Evolutionary conservation across 257 asterid genomes (phyloP), one percentile per base, ranked within the genome.

Genomic region (Striga asiatica): DNA sequence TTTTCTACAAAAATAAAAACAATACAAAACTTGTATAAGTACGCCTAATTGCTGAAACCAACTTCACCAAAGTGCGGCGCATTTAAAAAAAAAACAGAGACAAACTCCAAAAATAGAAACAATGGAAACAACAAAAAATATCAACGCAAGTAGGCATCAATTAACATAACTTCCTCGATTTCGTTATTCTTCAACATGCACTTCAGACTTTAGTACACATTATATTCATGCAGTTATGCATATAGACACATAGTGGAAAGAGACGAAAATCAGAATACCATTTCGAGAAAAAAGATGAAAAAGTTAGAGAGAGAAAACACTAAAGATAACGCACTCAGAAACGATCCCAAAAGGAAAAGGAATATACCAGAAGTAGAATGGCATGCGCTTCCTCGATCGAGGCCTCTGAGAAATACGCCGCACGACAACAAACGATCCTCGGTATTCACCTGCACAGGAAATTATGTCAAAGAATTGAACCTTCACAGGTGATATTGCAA

Each of bases 391-490:
- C 86, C 93, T 46, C 91, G 83, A 65, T 89, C 92, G 56, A 89
- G 84, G n/a, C 19, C 97, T 88, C 51, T 79, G 98, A 21, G 98
- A 86, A 62, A 91, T 91, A 58, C 96, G 89, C 75, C 95, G 68
- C 49, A 87, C 95, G 6, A 95, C 98, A 38, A 91, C 96, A 35
- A 91, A 91, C 41, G 98, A 83, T 66, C 95, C 95, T 64, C 80
- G 82, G 35, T 81, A 94, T n/a, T n/a, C n/a, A 13, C 48, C 48
- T 41, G 21, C 48, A 70, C 95, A n/a, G n/a, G n/a, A n/a, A n/a
- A n/a, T n/a, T n/a, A n/a, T n/a, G n/a, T n/a, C n/a, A n/a, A n/a
- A n/a, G n/a, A n/a, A n/a, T n/a, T n/a, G n/a, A n/a, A n/a, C n/a
- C n/a, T n/a, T n/a, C n/a, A n/a, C n/a, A n/a, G n/a, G n/a, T n/a